These are phyloP conservation scores for Cystobasidium onofrii DNA, from an alignment of 768 basidiomycete genomes.

Conservation along the genomic window DNA sequence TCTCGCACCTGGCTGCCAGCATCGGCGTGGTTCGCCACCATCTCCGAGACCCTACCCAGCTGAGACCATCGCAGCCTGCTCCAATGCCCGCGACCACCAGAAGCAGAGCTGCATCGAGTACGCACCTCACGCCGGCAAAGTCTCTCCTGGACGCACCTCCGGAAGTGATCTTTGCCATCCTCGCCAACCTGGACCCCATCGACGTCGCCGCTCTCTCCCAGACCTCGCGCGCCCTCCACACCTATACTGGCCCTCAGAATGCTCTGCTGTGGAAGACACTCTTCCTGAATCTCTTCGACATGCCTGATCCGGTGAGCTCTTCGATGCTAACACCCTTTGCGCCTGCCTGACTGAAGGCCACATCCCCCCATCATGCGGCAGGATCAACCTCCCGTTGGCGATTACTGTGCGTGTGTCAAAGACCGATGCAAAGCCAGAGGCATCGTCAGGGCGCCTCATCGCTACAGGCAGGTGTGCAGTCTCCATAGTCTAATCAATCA, in stretches of 20 bases:
- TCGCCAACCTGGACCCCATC: conserved; percentile 54
- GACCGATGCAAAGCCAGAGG: conserved; percentile 20
- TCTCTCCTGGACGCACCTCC: conserved; percentile 50
- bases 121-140: background rate
- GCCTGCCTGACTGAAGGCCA: background rate
- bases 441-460: conserved; percentile 8
- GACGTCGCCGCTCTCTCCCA: conserved; percentile 58
- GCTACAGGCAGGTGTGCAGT: conserved; percentile 20
- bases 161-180: conserved; percentile 57
- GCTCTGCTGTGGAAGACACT: conserved; percentile 63
- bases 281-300: conserved; percentile 59
- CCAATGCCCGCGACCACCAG: no score
- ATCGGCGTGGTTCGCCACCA: no score
- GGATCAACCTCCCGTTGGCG: background rate
- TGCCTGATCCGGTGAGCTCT: conserved; percentile 2
- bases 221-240: conserved; percentile 52
- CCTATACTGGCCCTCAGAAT: conserved; percentile 54
- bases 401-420: conserved; percentile 8
- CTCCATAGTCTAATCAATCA: no score
- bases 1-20: no score
- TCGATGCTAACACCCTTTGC: no score
- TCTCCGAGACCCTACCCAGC: no score
- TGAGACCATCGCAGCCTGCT: no score
- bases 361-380: no score
- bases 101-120: background rate